These are phyloP conservation scores for Penicillium diatomitis DNA, from an alignment of 495 filamentous ascomycete genomes.

Conservation along the genomic window DNA sequence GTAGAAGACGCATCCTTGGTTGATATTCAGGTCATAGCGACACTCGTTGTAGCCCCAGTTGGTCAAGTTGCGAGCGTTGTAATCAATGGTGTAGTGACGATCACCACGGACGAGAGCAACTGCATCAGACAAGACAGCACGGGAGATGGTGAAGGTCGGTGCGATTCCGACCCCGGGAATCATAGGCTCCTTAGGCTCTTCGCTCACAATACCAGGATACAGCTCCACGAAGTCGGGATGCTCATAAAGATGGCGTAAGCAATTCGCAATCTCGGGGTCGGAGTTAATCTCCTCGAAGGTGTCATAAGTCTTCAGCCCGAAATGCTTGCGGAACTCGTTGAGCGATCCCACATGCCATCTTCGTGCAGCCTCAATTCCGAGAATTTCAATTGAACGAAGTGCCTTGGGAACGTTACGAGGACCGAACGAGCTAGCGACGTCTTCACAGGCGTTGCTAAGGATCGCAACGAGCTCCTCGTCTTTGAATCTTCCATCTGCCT, in stretches of 20 bases:
- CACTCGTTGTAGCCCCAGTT: constrained; percentile 69
- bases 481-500: constrained; percentile 47
- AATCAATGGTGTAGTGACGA: constrained; percentile 49
- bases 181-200: constrained; percentile 46
- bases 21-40: constrained; percentile 62
- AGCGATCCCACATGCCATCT: constrained; percentile 52
- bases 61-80: constrained; percentile 69
- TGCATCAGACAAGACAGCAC: constrained; percentile 45
- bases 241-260: constrained; percentile 45
- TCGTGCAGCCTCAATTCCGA: constrained; percentile 53
- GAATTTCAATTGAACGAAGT: constrained; percentile 47
- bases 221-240: constrained; percentile 57
- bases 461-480: constrained; percentile 57
- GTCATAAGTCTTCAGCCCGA: constrained; percentile 46
- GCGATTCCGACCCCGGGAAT: constrained; percentile 46
- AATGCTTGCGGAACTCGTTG: constrained; percentile 57
- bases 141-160: constrained; percentile 50
- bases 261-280: constrained; percentile 44
- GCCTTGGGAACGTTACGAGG: constrained; percentile 51
- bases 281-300: constrained; percentile 57
- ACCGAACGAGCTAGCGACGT: constrained; percentile 50
- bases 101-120: constrained; percentile 46
- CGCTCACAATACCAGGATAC: constrained; percentile 51
- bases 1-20: constrained; percentile 79
- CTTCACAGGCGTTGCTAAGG: constrained; percentile 48